Evolutionary conservation across 768 basidiomycete species (phyloP).

Genomic region (Panaeolus cyanescens): DNA sequence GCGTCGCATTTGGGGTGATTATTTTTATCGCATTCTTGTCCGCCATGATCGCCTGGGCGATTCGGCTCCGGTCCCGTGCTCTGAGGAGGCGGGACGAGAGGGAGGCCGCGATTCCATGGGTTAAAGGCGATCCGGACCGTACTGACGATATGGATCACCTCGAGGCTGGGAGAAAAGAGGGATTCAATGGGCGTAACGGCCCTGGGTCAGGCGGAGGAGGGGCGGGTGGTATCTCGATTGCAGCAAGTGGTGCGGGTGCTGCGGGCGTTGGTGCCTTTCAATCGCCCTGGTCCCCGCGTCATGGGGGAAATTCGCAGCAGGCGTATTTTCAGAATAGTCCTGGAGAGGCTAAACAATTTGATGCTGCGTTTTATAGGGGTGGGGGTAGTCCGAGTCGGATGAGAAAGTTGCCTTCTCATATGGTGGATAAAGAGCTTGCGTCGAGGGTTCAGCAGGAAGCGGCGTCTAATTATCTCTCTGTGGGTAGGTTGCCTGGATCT

Average conservation of each 20-base stretch:
- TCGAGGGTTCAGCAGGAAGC: conserved; percentile 9
- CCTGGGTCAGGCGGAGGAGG: conserved; percentile 27
- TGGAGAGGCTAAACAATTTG: conserved; percentile 20
- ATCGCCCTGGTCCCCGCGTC: conserved; percentile 21
- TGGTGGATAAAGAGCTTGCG: conserved; percentile 22
- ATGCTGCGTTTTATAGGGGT: conserved; percentile 5
- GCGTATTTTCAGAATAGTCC: no score
- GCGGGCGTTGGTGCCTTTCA: conserved; percentile 16
- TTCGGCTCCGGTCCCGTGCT: conserved; percentile 41
- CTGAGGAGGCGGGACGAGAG: conserved; percentile 32
- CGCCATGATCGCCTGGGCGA: conserved; percentile 49
- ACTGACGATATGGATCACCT: conserved; percentile 23
- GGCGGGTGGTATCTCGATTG: conserved; percentile 38
- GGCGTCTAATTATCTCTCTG: neutral
- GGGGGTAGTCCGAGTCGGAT: conserved; percentile 11
- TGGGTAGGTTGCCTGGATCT: neutral
- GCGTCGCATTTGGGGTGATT: conserved; percentile 49
- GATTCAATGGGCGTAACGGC: conserved; percentile 30
- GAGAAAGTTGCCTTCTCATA: conserved; percentile 31
- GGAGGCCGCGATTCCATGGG: conserved; percentile 40
- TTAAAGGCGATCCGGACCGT: conserved; percentile 19
- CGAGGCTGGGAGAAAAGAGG: conserved; percentile 20
- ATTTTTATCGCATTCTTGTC: conserved; percentile 44
- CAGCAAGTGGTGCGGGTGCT: conserved; percentile 22
- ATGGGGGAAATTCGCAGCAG: conserved; percentile 22